Percentiles rank a stretch among this genome's conserved stretches.
Evolutionary conservation across 345 rosid species (phyloP).

Genomic region (Hibiscus tridactylites): DNA sequence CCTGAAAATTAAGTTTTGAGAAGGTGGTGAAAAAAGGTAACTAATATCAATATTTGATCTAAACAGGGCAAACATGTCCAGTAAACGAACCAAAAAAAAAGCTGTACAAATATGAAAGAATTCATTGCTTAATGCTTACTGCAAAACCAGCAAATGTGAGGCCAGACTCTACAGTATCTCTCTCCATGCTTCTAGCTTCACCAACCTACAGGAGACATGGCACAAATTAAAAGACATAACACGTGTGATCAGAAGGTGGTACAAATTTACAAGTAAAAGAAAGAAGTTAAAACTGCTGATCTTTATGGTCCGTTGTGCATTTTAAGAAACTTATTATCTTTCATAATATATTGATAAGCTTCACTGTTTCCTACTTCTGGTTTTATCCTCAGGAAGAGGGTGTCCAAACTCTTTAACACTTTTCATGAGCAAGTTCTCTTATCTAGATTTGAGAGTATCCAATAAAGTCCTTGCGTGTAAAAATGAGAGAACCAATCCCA

Average conservation of each 20-base stretch:
- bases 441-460: not conserved
- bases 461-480: not conserved
- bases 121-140: constrained; percentile 32
- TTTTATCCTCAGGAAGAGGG: not conserved
- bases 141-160: constrained; percentile 98
- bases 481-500: not conserved
- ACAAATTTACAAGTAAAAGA: not conserved
- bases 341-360: not conserved
- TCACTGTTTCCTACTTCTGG: not conserved
- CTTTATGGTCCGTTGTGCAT: not conserved
- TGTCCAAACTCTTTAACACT: not conserved
- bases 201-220: constrained; percentile 50
- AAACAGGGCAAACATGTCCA: not conserved
- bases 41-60: constrained; percentile 2
- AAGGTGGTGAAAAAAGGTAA: constrained; percentile 6
- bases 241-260: not conserved
- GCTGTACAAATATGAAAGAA: not conserved
- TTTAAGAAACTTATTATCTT: not conserved
- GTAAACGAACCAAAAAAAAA: not conserved
- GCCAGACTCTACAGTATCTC: constrained; percentile 79
- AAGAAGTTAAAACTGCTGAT: not conserved
- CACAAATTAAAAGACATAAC: not conserved
- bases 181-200: constrained; percentile 91
- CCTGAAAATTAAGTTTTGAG: constrained; percentile 42
- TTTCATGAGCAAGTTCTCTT: not conserved